A percentile compares a stretch with the other conserved stretches of the same genome.
Evolutionary conservation across 768 basidiomycete genomes (phyloP).

Genomic region (Amanita exitialis): DNA sequence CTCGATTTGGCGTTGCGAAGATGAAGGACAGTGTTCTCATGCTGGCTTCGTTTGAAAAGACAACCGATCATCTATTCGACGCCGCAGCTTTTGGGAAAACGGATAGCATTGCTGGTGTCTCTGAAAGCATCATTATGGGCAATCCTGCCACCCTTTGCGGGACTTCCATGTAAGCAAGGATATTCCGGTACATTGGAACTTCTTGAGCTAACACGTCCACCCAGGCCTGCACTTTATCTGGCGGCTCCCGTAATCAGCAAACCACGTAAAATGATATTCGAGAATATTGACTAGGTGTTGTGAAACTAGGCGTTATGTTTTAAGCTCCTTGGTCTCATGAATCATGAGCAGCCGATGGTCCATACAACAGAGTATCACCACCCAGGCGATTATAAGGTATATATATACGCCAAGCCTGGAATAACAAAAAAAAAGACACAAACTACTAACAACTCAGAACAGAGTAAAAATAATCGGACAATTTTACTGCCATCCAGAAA

Average conservation of each 20-base stretch:
- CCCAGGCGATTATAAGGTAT: background rate
- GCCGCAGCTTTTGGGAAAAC: conserved; percentile 94
- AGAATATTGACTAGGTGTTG: conserved; percentile 16
- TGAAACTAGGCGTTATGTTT: too few relatives aligned
- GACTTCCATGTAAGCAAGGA: conserved; percentile 69
- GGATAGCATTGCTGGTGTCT: conserved; percentile 92
- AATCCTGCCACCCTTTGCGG: conserved; percentile 92
- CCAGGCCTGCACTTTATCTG: conserved; percentile 41
- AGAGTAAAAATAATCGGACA: background rate
- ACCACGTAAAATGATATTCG: conserved; percentile 40
- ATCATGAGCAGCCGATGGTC: too few relatives aligned
- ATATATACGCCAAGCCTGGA: background rate
- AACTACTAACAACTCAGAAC: background rate
- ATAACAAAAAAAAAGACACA: background rate
- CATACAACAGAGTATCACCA: background rate
- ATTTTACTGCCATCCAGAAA: background rate
- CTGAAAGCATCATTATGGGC: conserved; percentile 99
- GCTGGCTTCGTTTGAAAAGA: conserved; percentile 99
- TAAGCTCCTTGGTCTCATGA: too few relatives aligned
- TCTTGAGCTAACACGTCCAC: background rate
- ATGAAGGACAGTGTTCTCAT: conserved; percentile 99
- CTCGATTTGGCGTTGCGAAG: conserved; percentile 97
- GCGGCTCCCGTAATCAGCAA: conserved; percentile 34
- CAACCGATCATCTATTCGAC: conserved; percentile 97
- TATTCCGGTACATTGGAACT: conserved; percentile 2